phyloP scores from a whole-genome alignment of 495 filamentous ascomycete species.

The Aspergillus panamensis region DNA sequence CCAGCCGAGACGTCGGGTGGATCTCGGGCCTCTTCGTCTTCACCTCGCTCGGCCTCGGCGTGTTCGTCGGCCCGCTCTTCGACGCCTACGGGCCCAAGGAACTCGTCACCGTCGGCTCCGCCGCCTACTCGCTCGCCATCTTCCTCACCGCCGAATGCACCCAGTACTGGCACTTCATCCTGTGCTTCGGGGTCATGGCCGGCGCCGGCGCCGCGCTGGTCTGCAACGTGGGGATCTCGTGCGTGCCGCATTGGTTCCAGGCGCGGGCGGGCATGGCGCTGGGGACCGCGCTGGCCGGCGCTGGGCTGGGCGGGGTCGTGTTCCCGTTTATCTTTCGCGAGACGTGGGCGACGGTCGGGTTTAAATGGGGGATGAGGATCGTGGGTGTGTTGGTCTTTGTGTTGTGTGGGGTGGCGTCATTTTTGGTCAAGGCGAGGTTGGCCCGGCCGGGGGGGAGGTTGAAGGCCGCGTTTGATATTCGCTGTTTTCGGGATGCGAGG shows the following conservation, averaged over 20 bases:
- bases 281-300: conserved; percentile 38
- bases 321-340: conserved; percentile 57
- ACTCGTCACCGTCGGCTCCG: conserved; percentile 51
- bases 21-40: conserved; percentile 62
- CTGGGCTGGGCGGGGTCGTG: conserved; percentile 52
- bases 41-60: conserved; percentile 57
- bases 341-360: conserved; percentile 51
- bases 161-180: conserved; percentile 65
- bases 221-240: conserved; percentile 46
- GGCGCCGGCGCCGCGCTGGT: conserved; percentile 57
- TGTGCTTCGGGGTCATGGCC: conserved; percentile 56
- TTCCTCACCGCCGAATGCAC: conserved; percentile 50
- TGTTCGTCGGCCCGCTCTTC: conserved; percentile 64
- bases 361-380: conserved; percentile 58
- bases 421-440: conserved; percentile 33
- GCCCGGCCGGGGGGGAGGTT: conserved; percentile 26
- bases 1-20: conserved; percentile 59
- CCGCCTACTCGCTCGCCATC: conserved; percentile 49
- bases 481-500: conserved; percentile 51
- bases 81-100: conserved; percentile 56
- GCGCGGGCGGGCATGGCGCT: conserved; percentile 35
- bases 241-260: conserved; percentile 43
- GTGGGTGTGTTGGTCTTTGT: conserved; percentile 55
- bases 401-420: conserved; percentile 47
- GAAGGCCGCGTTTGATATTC: conserved; percentile 50